These are phyloP conservation scores for Rhodosporidiobolus odoratus DNA, from an alignment of 768 basidiomycete species.

Conservation along the genomic window DNA sequence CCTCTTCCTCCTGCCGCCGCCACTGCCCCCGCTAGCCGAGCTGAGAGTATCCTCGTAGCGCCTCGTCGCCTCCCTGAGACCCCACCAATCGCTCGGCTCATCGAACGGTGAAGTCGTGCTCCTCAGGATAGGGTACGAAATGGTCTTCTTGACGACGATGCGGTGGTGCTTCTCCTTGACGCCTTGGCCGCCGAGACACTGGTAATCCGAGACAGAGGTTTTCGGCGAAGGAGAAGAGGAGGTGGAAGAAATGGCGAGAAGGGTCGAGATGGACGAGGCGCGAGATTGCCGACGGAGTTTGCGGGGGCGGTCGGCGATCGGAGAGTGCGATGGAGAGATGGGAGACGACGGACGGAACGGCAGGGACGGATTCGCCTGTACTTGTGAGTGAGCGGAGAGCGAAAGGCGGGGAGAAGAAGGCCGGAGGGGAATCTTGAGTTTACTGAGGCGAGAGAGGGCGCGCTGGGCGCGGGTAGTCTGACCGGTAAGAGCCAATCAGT, in stretches of 20 bases:
- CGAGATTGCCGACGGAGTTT: background rate
- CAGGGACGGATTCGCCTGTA: background rate
- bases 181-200: background rate
- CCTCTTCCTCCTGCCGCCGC: background rate
- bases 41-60: background rate
- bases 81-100: background rate
- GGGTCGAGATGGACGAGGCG: background rate
- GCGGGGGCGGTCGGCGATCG: background rate
- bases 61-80: background rate
- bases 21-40: background rate
- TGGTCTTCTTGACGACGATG: background rate
- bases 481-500: background rate
- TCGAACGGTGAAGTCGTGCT: background rate
- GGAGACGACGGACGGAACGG: background rate
- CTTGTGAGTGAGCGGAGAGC: background rate
- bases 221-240: background rate
- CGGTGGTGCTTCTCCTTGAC: background rate
- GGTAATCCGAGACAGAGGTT: background rate
- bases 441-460: background rate
- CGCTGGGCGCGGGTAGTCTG: conserved; percentile 3
- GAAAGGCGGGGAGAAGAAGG: too few relatives aligned
- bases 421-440: background rate
- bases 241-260: background rate
- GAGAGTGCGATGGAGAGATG: background rate
- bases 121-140: background rate